Evolutionary conservation across 176 grass and related monocot species (phyloP), one percentile per base, ranked within the genome.

Genomic region (Cenchrus purpureus): DNA sequence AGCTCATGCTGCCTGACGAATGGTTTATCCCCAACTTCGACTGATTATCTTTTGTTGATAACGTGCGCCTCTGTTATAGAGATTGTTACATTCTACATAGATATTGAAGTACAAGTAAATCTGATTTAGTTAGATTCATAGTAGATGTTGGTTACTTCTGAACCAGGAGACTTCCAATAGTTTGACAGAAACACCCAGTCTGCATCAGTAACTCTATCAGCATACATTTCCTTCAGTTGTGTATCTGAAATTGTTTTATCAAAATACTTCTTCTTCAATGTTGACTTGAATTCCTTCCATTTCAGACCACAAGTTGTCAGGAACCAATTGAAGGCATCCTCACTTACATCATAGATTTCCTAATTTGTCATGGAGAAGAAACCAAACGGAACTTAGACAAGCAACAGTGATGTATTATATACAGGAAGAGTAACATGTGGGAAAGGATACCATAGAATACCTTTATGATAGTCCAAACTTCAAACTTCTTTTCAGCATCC

Each of bases 211-310:
- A 51, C 22, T 52, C 70, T 55, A 25, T 15, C n/a, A 3, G 0
- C 6, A 2, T 51, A 10, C 20, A 50, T 20, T 71, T 8, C 11
- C 49, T n/a, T 12, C 49, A 51, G 49, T 51, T 51, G 2, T 51
- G 49, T 10, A 51, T 51, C 2, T 51, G 49, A 12, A 25, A 20
- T 8, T 4, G 29, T 14, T 0, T 28, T 12, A 37, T 34, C 64
- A 73, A 52, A 73, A 31, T 73, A 28, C 45, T 25, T 11, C 13
- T 73, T 0, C 70, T 73, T 51, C 0, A 73, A 0, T 0, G 10
- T 29, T 73, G 70, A 12, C 70, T 73, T 73, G 25, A 51, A 73
- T 3, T 73, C 46, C 22, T 73, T 73, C 70, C 45, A 73, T 31
- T 73, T 73, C 2, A 0, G 29, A 8, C 12, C 20, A 29, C 10